Evolutionary conservation across 2,329 filamentous ascomycete species (phyloP).

Genomic region (Didymella lethalis): DNA sequence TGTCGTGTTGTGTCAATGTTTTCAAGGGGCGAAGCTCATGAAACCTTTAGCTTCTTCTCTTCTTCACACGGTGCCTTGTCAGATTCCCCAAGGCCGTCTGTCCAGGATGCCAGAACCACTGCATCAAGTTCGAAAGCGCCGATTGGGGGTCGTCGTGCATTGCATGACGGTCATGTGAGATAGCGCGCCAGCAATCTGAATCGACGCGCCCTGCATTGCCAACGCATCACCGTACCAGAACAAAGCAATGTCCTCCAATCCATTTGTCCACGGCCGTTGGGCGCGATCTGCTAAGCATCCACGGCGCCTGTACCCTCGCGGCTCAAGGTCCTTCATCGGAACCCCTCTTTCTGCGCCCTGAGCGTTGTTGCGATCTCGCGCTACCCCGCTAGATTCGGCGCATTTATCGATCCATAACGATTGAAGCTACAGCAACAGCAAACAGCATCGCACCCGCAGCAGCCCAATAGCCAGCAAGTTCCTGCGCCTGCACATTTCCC

Average conservation of each 20-base stretch:
- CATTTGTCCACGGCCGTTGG: constrained; percentile 41
- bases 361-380: constrained; percentile 17
- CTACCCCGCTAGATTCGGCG: constrained; percentile 31
- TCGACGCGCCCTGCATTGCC: constrained; percentile 37
- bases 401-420: constrained; percentile 6
- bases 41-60: too few relatives aligned
- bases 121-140: constrained; percentile 14
- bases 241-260: constrained; percentile 40
- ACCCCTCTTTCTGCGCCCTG: constrained; percentile 24
- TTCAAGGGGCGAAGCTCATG: too few relatives aligned
- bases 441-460: not conserved
- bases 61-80: too few relatives aligned
- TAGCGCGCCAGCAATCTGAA: constrained; percentile 17
- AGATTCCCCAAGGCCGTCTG: too few relatives aligned
- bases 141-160: constrained; percentile 29
- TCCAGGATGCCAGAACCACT: not conserved
- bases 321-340: constrained; percentile 25
- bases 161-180: constrained; percentile 23
- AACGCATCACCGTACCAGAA: constrained; percentile 46
- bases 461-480: not conserved
- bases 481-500: not conserved
- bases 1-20: too few relatives aligned
- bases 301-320: constrained; percentile 10
- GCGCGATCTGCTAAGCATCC: constrained; percentile 32
- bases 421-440: constrained; percentile 12